Evolutionary conservation across 2,329 filamentous ascomycete genomes (phyloP), one percentile per base, ranked within the genome.

Genomic region (Penicillium sp.): DNA sequence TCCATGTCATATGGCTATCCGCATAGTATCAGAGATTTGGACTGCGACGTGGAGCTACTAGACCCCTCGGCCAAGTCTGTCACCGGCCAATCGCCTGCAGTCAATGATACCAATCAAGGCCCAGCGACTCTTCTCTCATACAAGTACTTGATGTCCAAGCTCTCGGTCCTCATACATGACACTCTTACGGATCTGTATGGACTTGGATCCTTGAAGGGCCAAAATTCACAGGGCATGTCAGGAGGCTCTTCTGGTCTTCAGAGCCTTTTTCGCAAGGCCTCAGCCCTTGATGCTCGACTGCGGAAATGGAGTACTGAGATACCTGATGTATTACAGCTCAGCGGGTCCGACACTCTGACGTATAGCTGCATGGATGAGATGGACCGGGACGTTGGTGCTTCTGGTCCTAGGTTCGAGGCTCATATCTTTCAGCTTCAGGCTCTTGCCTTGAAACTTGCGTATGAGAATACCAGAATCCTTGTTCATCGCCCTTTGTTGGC

Each of bases 1-100:
- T 77, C 76, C 0, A 78, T 78, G 69, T 66, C 75, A 0, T 79
- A 78, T 39, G 76, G 77, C 1, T 78, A 75, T 43, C 76, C 76
- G 3, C 66, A 66, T 17, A 66, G 68, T 5, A 76, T 77, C 14
- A 61, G 61, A 0, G 75, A 75, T 37, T 57, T 48, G 0, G 75
- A 78, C 55, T 76, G 71, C 14, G 68, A 72, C 25, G 67, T 75
- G 0, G 69, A 71, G 7, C 55, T 64, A 0, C 54, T 76, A 6
- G 66, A 75, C 35, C 70, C 75, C 38, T 48, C 63, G 2, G 64
- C 63, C 4, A 69, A 61, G 5, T 55, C 38, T 1, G 17, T 20
- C 2, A 38, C 5, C 12, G 43, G 35, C 0, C 62, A 60, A 37
- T 62, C 65, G 0, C 58, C 64, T 2, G n/a, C 20, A 0, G 60